Conservation (phyloP, 2,329 filamentous ascomycete genomes). For the Dothideomycetes sp. region DNA sequence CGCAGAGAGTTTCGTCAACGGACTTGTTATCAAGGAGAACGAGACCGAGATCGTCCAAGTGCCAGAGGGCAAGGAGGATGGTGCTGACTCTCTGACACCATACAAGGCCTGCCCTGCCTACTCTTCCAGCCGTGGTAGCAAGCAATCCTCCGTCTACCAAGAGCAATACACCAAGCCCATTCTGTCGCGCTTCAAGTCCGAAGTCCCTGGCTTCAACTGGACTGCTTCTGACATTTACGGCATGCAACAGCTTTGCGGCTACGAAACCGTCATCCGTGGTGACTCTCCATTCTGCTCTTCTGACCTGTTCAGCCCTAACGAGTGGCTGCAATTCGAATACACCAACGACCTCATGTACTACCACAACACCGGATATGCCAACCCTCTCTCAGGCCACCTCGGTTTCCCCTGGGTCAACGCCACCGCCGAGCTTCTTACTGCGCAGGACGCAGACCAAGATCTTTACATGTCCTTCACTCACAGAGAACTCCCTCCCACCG, state of each 20-base stretch:
- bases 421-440: constrained; percentile 40
- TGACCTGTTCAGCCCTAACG: constrained; percentile 50
- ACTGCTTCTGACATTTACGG: constrained; percentile 53
- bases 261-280: constrained; percentile 59
- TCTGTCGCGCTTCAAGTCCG: constrained; percentile 45
- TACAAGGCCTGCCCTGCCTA: constrained; percentile 58
- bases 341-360: constrained; percentile 60
- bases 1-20: constrained; percentile 49
- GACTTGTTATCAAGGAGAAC: constrained; percentile 45
- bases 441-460: constrained; percentile 40
- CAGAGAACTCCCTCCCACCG: constrained; percentile 57
- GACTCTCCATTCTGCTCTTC: constrained; percentile 54
- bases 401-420: constrained; percentile 61
- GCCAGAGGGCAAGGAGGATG: constrained; percentile 47
- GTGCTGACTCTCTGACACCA: constrained; percentile 53
- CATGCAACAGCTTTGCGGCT: constrained; percentile 63
- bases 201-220: constrained; percentile 53
- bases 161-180: constrained; percentile 53
- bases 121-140: constrained; percentile 46
- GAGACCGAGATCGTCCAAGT: constrained; percentile 47
- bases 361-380: constrained; percentile 60
- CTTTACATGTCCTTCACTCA: constrained; percentile 62
- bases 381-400: constrained; percentile 46
- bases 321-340: constrained; percentile 58
- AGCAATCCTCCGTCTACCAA: constrained; percentile 41